Evolutionary conservation across 768 basidiomycete genomes (phyloP), one percentile per base, ranked within the genome.

Genomic region (Dentipellis fragilis): DNA sequence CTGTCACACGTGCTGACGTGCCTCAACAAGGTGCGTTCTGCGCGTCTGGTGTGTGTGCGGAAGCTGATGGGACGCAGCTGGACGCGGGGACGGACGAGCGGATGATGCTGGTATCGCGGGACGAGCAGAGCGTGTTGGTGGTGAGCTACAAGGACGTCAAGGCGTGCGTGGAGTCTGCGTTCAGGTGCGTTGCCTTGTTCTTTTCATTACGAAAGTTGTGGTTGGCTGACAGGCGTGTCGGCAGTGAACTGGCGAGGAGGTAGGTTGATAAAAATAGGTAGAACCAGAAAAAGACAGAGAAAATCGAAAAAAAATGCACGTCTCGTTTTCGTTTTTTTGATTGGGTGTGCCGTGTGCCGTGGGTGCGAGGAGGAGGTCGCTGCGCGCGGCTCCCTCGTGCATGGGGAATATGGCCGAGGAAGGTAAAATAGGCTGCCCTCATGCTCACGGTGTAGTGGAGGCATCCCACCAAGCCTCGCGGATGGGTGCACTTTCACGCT

Each of bases 111-210:
- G 83, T 96, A 23, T 84, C 93, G 6, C 77, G 95, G 48, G 95
- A 99, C 67, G 96, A 98, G 67, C 94, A 95, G 73, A 93, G 87
- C 64, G 96, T 93, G 67, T 77, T 97, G 14, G 89, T 95, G 9
- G 93, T 96, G 40, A 89, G 83, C 66, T 96, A 93, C 72, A 88
- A 87, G 67, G 93, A 96, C 54, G 79, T 97, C 72, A 94, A 89
- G 71, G 67, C 79, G 2, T 94, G 89, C 66, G 77, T 95, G 39
- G 85, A 93, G 51, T 78, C 82, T 3, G 87, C 93, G 9, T 95
- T 93, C 67, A 76, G 75, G 93, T 93, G 58, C 51, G 86, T 75
- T 38, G 42, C 42, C 14, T 17, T 7, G 19, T 45, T 7, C 14
- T 17, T 17, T 45, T 45, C 42, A 45, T 19, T 29, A 3, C 37